Evolutionary conservation across 179 eudicot genomes (phyloP).

Genomic region (Beta macrorhiza): DNA sequence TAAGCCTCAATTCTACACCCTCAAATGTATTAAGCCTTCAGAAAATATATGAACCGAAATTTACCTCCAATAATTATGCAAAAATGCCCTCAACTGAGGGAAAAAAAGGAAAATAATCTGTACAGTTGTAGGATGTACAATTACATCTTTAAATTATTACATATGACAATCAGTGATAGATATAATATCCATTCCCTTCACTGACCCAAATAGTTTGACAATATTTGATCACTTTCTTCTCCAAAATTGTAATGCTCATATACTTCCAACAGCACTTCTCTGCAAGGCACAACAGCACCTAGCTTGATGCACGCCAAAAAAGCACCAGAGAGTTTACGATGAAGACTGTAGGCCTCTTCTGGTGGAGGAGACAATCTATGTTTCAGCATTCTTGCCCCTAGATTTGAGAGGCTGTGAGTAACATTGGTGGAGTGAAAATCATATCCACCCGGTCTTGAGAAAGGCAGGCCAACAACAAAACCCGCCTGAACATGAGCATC

Average conservation of each 20-base stretch:
- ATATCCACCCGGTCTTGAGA: slow-evolving; percentile 72
- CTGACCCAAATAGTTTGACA: slow-evolving; percentile 31
- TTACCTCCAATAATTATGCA: background rate
- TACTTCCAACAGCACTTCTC: slow-evolving; percentile 74
- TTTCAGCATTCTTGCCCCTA: slow-evolving; percentile 87
- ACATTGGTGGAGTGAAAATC: slow-evolving; percentile 77
- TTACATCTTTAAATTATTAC: slow-evolving; percentile 10
- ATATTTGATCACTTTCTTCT: slow-evolving; percentile 33
- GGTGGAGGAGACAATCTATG: slow-evolving; percentile 96
- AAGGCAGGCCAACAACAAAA: slow-evolving; percentile 89
- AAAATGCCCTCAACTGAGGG: background rate
- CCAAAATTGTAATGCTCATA: slow-evolving; percentile 59
- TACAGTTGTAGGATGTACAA: slow-evolving; percentile 22
- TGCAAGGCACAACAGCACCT: slow-evolving; percentile 92
- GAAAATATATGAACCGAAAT: background rate
- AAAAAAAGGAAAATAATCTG: slow-evolving; percentile 10
- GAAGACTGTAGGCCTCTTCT: slow-evolving; percentile 95
- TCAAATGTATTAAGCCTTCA: background rate
- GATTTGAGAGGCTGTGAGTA: slow-evolving; percentile 68
- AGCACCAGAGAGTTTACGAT: slow-evolving; percentile 92
- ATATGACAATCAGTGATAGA: background rate
- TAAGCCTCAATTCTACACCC: background rate
- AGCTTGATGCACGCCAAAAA: slow-evolving; percentile 96
- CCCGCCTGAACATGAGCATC: slow-evolving; percentile 97
- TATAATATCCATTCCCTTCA: background rate